Evolutionary conservation across 73 alveolate genomes (phyloP).

Genomic region (Paramecium tetraurelia): DNA sequence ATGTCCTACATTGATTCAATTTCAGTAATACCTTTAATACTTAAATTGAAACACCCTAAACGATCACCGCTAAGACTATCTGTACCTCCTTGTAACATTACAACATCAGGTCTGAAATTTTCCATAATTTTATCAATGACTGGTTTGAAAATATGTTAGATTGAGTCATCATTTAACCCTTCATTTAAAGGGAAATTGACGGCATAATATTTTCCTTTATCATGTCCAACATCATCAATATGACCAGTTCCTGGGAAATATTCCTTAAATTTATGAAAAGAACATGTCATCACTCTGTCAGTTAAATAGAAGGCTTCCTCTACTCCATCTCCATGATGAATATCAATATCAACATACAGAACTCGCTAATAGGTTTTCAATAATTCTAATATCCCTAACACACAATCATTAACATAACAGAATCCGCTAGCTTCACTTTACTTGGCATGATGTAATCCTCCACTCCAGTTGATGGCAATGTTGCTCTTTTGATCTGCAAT

Average conservation of each 20-base stretch:
- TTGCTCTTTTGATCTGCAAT: conserved; percentile 75
- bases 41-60: conserved; percentile 94
- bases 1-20: conserved; percentile 74
- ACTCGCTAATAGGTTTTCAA: conserved; percentile 84
- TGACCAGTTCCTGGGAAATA: conserved; percentile 99
- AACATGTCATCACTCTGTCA: conserved; percentile 95
- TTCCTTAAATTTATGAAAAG: conserved; percentile 97
- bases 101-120: conserved; percentile 76
- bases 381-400: conserved; percentile 92
- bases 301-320: conserved; percentile 99
- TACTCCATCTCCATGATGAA: conserved; percentile 99
- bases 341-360: conserved; percentile 96
- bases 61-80: conserved; percentile 97
- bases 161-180: conserved; percentile 96
- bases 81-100: conserved; percentile 64
- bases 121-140: conserved; percentile 86
- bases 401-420: conserved; percentile 98
- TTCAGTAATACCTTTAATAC: conserved; percentile 71
- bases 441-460: conserved; percentile 99
- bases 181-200: conserved; percentile 95
- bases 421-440: conserved; percentile 97
- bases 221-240: conserved; percentile 94
- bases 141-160: conserved; percentile 82
- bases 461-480: conserved; percentile 97
- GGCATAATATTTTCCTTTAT: conserved; percentile 93